Percentiles rank a stretch among this genome's conserved stretches.
Conservation (phyloP, 1,284 basidiomycete genomes). For the Cryptococcus sp. region DNA sequence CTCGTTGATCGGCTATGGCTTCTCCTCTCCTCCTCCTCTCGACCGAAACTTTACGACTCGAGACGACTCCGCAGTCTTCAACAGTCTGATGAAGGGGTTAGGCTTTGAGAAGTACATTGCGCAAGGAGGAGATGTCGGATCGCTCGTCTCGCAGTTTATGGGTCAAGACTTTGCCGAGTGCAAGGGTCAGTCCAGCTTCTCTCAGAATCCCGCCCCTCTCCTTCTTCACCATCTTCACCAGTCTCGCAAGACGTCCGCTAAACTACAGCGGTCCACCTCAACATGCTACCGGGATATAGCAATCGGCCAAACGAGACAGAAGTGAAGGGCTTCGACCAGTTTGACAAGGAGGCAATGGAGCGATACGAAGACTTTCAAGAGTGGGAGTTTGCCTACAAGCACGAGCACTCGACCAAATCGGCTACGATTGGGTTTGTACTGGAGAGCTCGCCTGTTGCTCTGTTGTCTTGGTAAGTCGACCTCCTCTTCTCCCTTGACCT, state of each 20-base stretch:
- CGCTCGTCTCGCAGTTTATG: constrained; percentile 24
- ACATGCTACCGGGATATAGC: constrained; percentile 5
- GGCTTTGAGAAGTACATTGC: constrained; percentile 42
- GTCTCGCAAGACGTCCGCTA: neutral
- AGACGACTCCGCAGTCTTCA: constrained; percentile 32
- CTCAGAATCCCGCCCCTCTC: neutral
- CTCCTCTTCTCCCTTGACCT: neutral
- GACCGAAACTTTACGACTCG: constrained; percentile 32
- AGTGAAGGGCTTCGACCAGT: neutral
- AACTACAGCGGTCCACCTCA: constrained; percentile 12
- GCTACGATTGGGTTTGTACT: constrained; percentile 45
- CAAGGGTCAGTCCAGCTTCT: constrained; percentile 20
- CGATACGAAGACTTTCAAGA: constrained; percentile 5
- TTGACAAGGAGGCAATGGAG: constrained; percentile 8
- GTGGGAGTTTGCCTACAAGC: constrained; percentile 16
- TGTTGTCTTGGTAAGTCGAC: constrained; percentile 44
- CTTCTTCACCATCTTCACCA: too few species aligned
- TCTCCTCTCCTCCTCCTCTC: constrained; percentile 33
- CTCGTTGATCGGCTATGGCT: constrained; percentile 38
- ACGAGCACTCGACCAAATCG: constrained; percentile 42
- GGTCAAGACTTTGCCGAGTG: constrained; percentile 22
- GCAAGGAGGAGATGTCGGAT: constrained; percentile 45
- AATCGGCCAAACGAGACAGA: constrained; percentile 1
- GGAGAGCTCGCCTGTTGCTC: constrained; percentile 41
- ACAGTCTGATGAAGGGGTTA: constrained; percentile 42